Evolutionary conservation across 2,329 filamentous ascomycete species (phyloP).

Genomic region (Bretziella fagacearum): DNA sequence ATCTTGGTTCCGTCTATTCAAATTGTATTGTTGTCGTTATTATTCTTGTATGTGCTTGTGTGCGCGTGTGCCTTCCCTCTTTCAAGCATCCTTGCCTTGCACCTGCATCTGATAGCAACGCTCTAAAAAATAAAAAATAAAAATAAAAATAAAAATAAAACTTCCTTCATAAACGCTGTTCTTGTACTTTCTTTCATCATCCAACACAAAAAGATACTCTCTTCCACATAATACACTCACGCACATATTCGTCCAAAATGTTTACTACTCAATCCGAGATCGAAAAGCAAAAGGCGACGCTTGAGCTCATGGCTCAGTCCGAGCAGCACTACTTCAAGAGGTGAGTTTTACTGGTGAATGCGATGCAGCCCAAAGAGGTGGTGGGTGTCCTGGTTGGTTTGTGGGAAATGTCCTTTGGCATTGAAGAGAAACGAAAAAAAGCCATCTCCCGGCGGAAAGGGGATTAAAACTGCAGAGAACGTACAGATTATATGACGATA

Average conservation of each 20-base stretch:
- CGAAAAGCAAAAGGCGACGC: conserved; percentile 42
- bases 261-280: conserved; percentile 39
- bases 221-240: neutral
- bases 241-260: conserved; percentile 8
- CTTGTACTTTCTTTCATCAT: neutral
- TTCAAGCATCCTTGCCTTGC: neutral
- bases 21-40: neutral
- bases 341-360: conserved; percentile 30
- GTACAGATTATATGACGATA: conserved; percentile 5
- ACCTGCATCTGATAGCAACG: neutral
- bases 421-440: neutral
- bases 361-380: neutral
- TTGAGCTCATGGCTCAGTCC: conserved; percentile 69
- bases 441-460: neutral
- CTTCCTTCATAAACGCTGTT: no score
- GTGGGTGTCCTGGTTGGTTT: neutral
- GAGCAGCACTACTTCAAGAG: conserved; percentile 99
- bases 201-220: neutral
- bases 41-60: neutral
- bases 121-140: neutral
- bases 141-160: no score
- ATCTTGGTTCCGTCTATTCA: conserved; percentile 3
- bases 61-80: no score
- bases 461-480: neutral
- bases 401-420: neutral